These are phyloP conservation scores for Phytophthora fragariaefolia DNA, from an alignment of 352 stramenopile genomes.

Conservation along the genomic window DNA sequence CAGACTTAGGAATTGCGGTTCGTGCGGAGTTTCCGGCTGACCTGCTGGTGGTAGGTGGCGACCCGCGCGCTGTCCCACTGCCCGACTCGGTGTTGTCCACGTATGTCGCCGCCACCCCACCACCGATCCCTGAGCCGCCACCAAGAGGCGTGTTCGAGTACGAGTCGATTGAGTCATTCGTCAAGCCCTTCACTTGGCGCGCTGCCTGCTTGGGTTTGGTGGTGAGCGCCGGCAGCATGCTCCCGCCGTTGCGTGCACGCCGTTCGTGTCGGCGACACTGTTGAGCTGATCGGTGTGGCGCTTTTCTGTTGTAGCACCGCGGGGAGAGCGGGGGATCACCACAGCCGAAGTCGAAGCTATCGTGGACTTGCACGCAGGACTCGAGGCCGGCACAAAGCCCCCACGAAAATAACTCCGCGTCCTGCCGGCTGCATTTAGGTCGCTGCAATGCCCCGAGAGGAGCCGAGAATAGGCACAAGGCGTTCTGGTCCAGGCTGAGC, in stretches of 20 bases:
- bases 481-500: constrained; percentile 8
- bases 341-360: neutral
- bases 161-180: constrained; percentile 88
- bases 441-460: neutral
- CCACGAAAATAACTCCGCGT: constrained; percentile 31
- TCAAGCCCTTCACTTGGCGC: constrained; percentile 80
- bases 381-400: neutral
- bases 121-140: constrained; percentile 15
- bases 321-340: neutral
- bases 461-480: constrained; percentile 8
- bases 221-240: constrained; percentile 81
- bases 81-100: constrained; percentile 61
- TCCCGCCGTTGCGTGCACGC: neutral
- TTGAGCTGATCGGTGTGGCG: constrained; percentile 2
- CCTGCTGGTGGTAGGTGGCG: constrained; percentile 32
- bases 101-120: constrained; percentile 42
- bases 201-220: constrained; percentile 86
- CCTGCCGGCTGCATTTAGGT: constrained; percentile 21
- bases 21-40: constrained; percentile 24
- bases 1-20: constrained; percentile 28
- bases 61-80: constrained; percentile 26
- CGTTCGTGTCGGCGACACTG: constrained; percentile 3
- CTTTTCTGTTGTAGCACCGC: constrained; percentile 17
- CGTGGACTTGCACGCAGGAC: neutral
- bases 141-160: constrained; percentile 73